Evolutionary conservation across 768 basidiomycete genomes (phyloP).

Genomic region (Mycena vulgaris): DNA sequence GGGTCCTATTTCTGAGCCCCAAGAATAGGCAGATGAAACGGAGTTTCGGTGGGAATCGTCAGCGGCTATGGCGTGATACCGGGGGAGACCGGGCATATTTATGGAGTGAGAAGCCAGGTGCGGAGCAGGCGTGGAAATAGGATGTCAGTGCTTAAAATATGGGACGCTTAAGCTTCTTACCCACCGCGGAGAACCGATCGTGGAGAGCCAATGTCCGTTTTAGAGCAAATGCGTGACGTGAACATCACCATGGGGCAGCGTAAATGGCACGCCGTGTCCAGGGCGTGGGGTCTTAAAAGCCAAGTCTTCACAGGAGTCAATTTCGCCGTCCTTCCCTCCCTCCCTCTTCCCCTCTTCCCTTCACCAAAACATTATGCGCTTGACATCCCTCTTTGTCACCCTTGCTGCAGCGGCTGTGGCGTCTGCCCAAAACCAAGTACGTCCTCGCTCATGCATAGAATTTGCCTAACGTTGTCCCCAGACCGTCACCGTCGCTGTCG

Average conservation of each 20-base stretch:
- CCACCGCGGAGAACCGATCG: not conserved
- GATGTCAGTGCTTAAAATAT: too few species aligned
- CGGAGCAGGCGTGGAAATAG: too few species aligned
- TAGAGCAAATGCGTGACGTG: not conserved
- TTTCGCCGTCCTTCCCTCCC: not conserved
- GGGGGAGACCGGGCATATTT: too few species aligned
- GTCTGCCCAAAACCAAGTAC: slow-evolving; percentile 36
- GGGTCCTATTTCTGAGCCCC: too few species aligned
- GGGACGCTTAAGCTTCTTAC: too few species aligned
- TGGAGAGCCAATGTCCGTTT: not conserved
- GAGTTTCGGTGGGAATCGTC: too few species aligned
- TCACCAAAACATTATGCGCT: slow-evolving; percentile 14
- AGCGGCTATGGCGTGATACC: too few species aligned
- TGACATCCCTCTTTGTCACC: not conserved
- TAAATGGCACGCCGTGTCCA: too few species aligned
- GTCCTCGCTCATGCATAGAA: not conserved
- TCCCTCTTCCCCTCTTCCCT: not conserved
- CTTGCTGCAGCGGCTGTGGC: slow-evolving; percentile 30
- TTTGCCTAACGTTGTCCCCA: not conserved
- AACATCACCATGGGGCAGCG: not conserved
- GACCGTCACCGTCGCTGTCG: slow-evolving; percentile 37
- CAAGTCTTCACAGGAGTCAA: not conserved
- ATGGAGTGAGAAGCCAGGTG: too few species aligned
- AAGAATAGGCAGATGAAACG: too few species aligned
- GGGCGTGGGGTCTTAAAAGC: not conserved